phyloP scores from a whole-genome alignment of 352 stramenopile species.

The Globisporangium polare region DNA sequence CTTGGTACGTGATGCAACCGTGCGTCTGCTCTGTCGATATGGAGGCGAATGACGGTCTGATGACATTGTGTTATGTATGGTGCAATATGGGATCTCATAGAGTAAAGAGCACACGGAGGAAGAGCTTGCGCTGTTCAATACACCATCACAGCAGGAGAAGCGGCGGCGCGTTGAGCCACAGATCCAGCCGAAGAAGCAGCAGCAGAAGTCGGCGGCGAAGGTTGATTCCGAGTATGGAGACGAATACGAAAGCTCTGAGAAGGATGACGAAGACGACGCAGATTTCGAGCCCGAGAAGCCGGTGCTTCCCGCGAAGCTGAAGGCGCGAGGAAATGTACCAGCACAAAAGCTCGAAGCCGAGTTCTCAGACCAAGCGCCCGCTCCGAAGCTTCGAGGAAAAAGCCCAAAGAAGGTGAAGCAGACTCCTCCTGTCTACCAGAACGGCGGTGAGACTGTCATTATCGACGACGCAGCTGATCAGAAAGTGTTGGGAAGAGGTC shows the following conservation, averaged over 20 bases:
- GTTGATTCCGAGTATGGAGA: slow-evolving; percentile 14
- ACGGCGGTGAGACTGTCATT: neutral
- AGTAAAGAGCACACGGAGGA: slow-evolving; percentile 24
- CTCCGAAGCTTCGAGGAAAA: neutral
- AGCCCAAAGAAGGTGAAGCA: neutral
- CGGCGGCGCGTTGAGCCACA: slow-evolving; percentile 26
- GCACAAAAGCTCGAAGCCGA: neutral
- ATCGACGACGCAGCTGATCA: slow-evolving; percentile 1
- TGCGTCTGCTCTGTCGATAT: neutral
- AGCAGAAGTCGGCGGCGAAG: slow-evolving; percentile 11
- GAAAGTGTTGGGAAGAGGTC: neutral
- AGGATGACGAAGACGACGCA: slow-evolving; percentile 6
- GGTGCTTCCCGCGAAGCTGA: slow-evolving; percentile 3
- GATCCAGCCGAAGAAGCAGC: slow-evolving; percentile 1
- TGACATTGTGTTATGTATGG: neutral
- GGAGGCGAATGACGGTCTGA: neutral
- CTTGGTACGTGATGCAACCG: slow-evolving; percentile 24
- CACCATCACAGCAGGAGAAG: slow-evolving; percentile 26
- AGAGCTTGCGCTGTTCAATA: slow-evolving; percentile 34
- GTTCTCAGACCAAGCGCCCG: neutral
- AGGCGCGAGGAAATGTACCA: neutral
- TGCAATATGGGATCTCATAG: slow-evolving; percentile 5
- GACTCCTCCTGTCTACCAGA: neutral
- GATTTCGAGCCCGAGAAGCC: slow-evolving; percentile 5
- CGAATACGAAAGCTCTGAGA: slow-evolving; percentile 8